phyloP scores from a whole-genome alignment of 495 filamentous ascomycete genomes.

The Ramalina intermedia region DNA sequence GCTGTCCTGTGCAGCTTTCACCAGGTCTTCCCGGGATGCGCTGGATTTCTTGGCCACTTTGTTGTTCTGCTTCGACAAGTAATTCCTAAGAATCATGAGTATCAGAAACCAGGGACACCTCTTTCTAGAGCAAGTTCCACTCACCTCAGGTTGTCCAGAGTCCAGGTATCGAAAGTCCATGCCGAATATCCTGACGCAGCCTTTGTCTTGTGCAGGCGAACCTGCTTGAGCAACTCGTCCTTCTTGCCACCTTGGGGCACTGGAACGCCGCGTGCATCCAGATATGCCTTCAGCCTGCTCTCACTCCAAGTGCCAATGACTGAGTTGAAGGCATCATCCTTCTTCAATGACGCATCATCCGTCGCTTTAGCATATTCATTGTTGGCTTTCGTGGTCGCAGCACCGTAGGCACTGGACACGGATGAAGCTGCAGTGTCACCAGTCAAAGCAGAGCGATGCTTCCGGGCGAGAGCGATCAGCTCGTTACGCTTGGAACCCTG shows the following conservation, averaged over 20 bases:
- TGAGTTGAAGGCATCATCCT: constrained; percentile 51
- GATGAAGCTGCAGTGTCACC: constrained; percentile 49
- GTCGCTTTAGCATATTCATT: constrained; percentile 68
- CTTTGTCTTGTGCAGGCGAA: constrained; percentile 59
- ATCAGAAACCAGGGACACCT: neutral
- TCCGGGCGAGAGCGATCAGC: constrained; percentile 77
- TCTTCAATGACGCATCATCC: constrained; percentile 47
- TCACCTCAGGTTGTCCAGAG: constrained; percentile 59
- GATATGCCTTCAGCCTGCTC: constrained; percentile 59
- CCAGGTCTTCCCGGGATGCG: constrained; percentile 56
- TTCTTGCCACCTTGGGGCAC: constrained; percentile 64
- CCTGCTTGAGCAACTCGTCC: constrained; percentile 65
- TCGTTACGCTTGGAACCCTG: constrained; percentile 87
- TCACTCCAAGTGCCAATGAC: constrained; percentile 55
- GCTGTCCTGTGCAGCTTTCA: constrained; percentile 54
- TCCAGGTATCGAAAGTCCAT: constrained; percentile 80
- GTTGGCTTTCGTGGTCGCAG: constrained; percentile 68
- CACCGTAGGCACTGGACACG: constrained; percentile 53
- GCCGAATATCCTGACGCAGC: constrained; percentile 55
- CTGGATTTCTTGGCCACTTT: constrained; percentile 48
- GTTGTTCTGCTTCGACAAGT: constrained; percentile 51
- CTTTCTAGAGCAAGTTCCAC: constrained; percentile 1
- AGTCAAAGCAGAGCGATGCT: constrained; percentile 63
- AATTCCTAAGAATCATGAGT: constrained; percentile 35
- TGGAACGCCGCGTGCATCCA: constrained; percentile 40